phyloP scores from a whole-genome alignment of 2,329 filamentous ascomycete genomes.

The Arthrobotrys sinensis region DNA sequence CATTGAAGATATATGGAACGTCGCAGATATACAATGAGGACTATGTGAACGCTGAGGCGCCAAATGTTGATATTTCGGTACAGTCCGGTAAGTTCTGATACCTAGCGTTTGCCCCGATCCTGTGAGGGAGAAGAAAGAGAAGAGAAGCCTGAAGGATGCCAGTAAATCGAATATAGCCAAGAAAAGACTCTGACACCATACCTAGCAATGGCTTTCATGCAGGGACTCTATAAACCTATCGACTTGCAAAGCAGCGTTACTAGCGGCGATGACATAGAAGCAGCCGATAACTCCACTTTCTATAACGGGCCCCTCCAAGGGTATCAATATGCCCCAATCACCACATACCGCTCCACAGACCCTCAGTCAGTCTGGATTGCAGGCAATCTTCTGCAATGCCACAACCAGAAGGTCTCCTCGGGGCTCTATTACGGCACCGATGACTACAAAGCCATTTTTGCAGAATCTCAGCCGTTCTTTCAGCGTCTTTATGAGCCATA shows the following conservation, averaged over 20 bases:
- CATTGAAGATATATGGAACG: conserved; percentile 51
- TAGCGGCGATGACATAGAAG: background rate
- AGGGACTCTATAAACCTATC: conserved; percentile 47
- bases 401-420: conserved; percentile 28
- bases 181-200: conserved; percentile 16
- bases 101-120: background rate
- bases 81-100: conserved; percentile 49
- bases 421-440: conserved; percentile 36
- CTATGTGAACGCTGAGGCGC: conserved; percentile 44
- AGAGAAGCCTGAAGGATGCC: too few species aligned
- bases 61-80: conserved; percentile 37
- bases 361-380: conserved; percentile 45
- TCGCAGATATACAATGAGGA: conserved; percentile 46
- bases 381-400: conserved; percentile 26
- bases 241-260: conserved; percentile 21
- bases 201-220: conserved; percentile 55
- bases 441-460: conserved; percentile 31
- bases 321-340: conserved; percentile 51
- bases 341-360: conserved; percentile 42
- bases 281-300: conserved; percentile 52
- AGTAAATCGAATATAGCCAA: background rate
- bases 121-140: too few species aligned
- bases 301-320: conserved; percentile 49
- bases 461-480: conserved; percentile 36
- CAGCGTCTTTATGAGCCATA: conserved; percentile 36